Percentiles rank a stretch among this genome's conserved stretches.
These are phyloP conservation scores for Nothopassalora personata DNA, from an alignment of 2,329 filamentous ascomycete species.

Conservation along the genomic window DNA sequence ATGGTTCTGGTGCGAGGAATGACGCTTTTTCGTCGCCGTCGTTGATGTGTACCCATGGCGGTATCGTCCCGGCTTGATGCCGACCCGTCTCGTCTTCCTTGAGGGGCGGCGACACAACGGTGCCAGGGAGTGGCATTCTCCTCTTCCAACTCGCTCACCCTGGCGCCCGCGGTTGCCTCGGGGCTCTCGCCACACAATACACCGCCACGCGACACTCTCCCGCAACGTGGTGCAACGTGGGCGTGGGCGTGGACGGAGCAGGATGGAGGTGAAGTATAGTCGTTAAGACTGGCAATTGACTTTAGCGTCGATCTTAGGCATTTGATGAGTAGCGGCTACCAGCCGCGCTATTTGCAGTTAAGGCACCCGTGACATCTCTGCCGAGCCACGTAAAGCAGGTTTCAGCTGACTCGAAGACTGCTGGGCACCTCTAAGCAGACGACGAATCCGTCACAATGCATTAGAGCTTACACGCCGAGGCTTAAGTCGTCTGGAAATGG, in stretches of 20 bases:
- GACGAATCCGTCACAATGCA: neutral
- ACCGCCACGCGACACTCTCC: neutral
- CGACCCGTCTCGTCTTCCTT: constrained; percentile 20
- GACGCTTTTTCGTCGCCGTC: constrained; percentile 26
- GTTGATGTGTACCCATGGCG: constrained; percentile 35
- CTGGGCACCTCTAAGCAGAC: neutral
- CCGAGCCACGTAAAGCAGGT: neutral
- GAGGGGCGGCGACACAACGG: neutral
- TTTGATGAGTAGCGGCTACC: neutral
- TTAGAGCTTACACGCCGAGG: neutral
- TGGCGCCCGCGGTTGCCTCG: neutral
- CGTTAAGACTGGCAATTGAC: neutral
- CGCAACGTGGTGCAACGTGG: neutral
- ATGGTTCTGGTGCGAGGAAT: constrained; percentile 18
- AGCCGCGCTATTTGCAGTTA: neutral
- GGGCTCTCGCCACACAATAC: neutral
- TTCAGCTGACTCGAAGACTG: neutral
- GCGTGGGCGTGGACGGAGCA: neutral
- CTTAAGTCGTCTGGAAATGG: neutral
- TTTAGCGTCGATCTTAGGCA: neutral
- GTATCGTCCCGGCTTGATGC: constrained; percentile 27
- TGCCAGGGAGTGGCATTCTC: neutral
- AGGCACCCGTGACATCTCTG: neutral
- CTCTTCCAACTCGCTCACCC: neutral
- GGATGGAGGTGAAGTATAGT: neutral